A percentile compares a stretch with the other conserved stretches of the same genome.
phyloP scores from a whole-genome alignment of 23 red algal genomes.

The Gracilaria gracilis region DNA sequence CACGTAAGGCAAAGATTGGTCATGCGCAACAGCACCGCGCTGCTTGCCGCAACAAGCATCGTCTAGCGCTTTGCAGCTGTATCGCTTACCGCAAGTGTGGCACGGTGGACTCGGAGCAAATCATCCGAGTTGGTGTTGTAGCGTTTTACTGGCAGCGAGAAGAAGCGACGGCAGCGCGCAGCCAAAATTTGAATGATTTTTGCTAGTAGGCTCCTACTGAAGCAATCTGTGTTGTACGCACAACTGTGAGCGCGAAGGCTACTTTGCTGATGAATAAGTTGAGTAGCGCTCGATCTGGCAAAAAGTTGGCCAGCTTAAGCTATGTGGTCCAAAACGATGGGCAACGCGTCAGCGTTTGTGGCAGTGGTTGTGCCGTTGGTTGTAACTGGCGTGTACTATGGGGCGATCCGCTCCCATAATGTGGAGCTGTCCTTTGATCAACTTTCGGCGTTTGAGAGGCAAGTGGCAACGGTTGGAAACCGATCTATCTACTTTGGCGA shows the following conservation, averaged over 20 bases:
- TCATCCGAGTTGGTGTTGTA: too few relatives aligned
- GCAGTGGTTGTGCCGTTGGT: slow-evolving; percentile 2
- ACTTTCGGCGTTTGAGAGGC: slow-evolving; percentile 58
- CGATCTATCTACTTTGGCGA: slow-evolving; percentile 46
- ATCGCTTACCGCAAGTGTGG: too few relatives aligned
- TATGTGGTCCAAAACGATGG: not conserved
- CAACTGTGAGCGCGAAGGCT: not conserved
- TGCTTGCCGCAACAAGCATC: too few relatives aligned
- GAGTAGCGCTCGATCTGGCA: not conserved
- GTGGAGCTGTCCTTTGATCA: slow-evolving; percentile 69
- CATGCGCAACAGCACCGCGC: too few relatives aligned
- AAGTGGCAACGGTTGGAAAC: slow-evolving; percentile 50
- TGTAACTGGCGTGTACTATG: slow-evolving; percentile 39
- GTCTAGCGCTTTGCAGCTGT: too few relatives aligned
- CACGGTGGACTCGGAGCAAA: too few relatives aligned
- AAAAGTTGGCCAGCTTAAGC: not conserved
- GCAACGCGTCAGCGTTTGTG: slow-evolving; percentile 13
- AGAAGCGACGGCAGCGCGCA: not conserved
- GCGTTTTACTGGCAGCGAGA: not conserved
- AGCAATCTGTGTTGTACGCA: not conserved
- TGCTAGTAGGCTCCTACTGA: not conserved
- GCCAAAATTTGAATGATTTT: not conserved
- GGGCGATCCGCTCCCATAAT: slow-evolving; percentile 50
- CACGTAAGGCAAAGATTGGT: too few relatives aligned
- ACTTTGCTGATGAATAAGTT: not conserved